Evolutionary conservation across 257 asterid species (phyloP).

Genomic region (Solanum appendiculatum): DNA sequence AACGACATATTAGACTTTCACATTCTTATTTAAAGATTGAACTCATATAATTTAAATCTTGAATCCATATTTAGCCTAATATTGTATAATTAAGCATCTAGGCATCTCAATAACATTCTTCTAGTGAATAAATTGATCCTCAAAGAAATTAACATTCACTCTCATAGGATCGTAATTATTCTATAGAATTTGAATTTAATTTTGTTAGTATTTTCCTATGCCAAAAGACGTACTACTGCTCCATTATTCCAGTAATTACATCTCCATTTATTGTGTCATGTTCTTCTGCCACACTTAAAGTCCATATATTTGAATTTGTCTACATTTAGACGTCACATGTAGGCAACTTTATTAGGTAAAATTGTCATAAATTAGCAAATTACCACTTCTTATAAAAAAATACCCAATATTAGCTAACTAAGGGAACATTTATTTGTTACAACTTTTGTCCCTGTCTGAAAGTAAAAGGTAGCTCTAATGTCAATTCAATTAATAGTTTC

Average conservation of each 20-base stretch:
- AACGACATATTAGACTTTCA: no score
- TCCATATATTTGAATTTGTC: neutral
- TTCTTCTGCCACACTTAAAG: neutral
- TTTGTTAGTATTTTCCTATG: neutral
- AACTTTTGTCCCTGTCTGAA: neutral
- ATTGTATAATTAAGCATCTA: no score
- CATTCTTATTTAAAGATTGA: no score
- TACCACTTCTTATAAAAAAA: neutral
- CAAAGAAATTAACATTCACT: neutral
- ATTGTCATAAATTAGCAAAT: neutral
- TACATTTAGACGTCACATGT: neutral
- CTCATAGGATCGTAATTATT: neutral
- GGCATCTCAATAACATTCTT: no score
- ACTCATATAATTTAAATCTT: no score
- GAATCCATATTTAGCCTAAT: no score
- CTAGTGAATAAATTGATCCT: no score
- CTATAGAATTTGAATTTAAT: neutral
- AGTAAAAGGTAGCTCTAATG: neutral
- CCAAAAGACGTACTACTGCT: neutral
- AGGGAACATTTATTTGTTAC: neutral
- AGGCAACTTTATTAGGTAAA: neutral
- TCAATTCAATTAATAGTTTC: neutral
- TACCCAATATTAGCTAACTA: neutral
- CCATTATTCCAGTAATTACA: neutral
- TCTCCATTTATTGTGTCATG: neutral